A percentile compares a stretch with the other conserved stretches of the same genome.
phyloP scores from a whole-genome alignment of 225 moss, liverwort and hornwort species.

The Bryum argenteum region DNA sequence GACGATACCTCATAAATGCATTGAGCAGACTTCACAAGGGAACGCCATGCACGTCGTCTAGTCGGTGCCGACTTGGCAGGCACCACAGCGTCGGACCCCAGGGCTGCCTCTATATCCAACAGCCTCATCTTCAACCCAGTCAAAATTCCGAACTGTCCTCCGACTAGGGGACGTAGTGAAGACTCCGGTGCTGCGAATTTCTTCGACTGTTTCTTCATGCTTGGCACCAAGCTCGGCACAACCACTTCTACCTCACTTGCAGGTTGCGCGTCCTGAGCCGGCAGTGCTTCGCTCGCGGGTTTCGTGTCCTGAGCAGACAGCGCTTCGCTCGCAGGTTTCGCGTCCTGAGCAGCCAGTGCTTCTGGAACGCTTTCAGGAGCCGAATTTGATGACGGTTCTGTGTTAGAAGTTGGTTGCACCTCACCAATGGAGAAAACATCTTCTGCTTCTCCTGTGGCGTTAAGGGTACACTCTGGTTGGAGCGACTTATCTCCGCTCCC shows the following conservation, averaged over 20 bases:
- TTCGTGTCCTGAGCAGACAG: constrained; percentile 30
- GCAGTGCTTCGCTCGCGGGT: constrained; percentile 18
- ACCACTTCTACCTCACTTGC: constrained; percentile 26
- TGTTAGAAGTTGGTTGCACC: constrained; percentile 23
- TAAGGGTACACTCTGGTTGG: constrained; percentile 30
- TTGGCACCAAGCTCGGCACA: constrained; percentile 40
- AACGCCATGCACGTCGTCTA: constrained; percentile 92
- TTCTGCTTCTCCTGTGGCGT: constrained; percentile 31
- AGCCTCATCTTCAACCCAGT: constrained; percentile 80
- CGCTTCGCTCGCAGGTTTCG: constrained; percentile 24
- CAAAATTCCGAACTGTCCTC: constrained; percentile 56
- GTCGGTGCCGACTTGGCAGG: constrained; percentile 50
- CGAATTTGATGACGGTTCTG: constrained; percentile 21
- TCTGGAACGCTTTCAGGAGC: constrained; percentile 4
- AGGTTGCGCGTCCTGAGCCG: background rate
- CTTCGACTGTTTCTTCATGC: constrained; percentile 74
- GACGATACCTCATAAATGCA: constrained; percentile 81
- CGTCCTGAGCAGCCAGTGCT: constrained; percentile 30
- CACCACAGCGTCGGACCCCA: constrained; percentile 70
- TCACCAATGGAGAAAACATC: constrained; percentile 31
- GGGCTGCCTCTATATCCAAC: constrained; percentile 90
- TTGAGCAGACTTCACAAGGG: constrained; percentile 76
- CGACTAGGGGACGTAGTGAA: constrained; percentile 64
- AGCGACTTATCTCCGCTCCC: constrained; percentile 6
- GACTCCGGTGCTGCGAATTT: constrained; percentile 76